Base-by-base conservation (phyloP, 1,284 basidiomycete genomes). In the Marasmius oreades region DNA sequence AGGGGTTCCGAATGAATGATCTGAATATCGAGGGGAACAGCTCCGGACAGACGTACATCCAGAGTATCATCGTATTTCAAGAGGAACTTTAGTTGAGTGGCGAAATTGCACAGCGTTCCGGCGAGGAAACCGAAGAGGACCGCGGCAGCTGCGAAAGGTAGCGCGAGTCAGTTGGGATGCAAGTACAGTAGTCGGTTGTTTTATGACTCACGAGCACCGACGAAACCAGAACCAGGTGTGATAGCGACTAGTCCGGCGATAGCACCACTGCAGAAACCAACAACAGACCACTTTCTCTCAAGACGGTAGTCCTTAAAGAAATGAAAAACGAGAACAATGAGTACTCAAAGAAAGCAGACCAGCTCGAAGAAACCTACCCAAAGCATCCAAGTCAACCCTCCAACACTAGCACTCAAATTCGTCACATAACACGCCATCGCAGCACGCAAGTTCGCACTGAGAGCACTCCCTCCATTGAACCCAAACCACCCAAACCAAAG, bases 401-500 rank as follows among this genome's bases (percentile, higher is more conserved):
- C 95, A 39, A 92, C 86, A 55, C 83, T 84, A 2, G 93, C 93
- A 1, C 93, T 86, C 44, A 95, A 71, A 76, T 98, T 97, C 66
- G 95, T 98, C 61, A 96, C 92, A 61, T 95, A 90, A 74, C 91
- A 93, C n/a, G 95, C 94, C 73, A 92, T 85, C 39, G 88, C 84
- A 1, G 93, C 95, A 56, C 94, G 85, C 51, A 97, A 75, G 76
- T 96, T 96, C 62, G 93, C 93, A 34, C 84, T 81, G 59, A 93
- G 78, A 12, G 92, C 92, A 11, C 85, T 89, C 42, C 92, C 92
- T 43, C 93, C 93, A 74, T 95, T 95, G 78, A 91, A 92, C 1
- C 76, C 95, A 67, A 95, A 93, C 95, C 95, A 98, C 18, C 95
- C 95, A 66, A 97, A 95, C 95, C 95, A 98, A 57, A 98, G 90